Conservation (phyloP, 2,329 filamentous ascomycete species). For the Aspergillus amoenus region DNA sequence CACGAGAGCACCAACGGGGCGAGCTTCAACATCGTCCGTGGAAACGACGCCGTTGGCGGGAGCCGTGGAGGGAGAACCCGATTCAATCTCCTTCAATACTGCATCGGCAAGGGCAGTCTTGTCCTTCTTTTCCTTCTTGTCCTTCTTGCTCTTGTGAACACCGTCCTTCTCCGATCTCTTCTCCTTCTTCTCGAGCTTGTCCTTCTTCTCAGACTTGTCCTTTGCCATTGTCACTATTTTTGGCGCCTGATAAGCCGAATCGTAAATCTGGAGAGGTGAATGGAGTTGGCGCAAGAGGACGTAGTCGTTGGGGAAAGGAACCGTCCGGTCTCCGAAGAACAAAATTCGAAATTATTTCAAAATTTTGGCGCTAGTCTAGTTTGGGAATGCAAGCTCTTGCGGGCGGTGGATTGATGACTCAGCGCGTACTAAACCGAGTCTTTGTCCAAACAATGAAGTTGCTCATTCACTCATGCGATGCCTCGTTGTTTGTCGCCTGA, state of each 20-base stretch:
- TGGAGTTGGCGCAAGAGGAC: constrained; percentile 13
- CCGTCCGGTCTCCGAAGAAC: constrained; percentile 8
- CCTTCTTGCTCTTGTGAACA: constrained; percentile 47
- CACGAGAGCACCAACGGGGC: constrained; percentile 48
- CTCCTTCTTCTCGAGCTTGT: constrained; percentile 46
- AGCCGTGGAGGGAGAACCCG: constrained; percentile 24
- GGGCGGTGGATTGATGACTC: constrained; percentile 25
- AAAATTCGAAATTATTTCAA: constrained; percentile 36
- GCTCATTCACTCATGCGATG: constrained; percentile 9
- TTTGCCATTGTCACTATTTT: constrained; percentile 43
- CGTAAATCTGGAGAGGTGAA: constrained; percentile 11
- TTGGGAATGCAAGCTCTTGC: constrained; percentile 20
- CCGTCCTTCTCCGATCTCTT: constrained; percentile 49
- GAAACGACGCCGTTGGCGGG: constrained; percentile 25
- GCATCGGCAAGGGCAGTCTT: constrained; percentile 39
- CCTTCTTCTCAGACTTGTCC: constrained; percentile 48
- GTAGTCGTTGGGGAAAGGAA: constrained; percentile 23
- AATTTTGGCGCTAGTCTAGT: constrained; percentile 36
- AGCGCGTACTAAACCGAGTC: constrained; percentile 17
- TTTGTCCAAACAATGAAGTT: constrained; percentile 19
- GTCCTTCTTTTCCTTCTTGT: constrained; percentile 48
- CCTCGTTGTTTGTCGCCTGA: not conserved
- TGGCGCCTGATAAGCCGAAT: constrained; percentile 8
- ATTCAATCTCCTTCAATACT: constrained; percentile 36
- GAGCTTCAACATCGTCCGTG: constrained; percentile 28